phyloP scores from a whole-genome alignment of 2,329 filamentous ascomycete genomes.

The Xylariaceae sp. region DNA sequence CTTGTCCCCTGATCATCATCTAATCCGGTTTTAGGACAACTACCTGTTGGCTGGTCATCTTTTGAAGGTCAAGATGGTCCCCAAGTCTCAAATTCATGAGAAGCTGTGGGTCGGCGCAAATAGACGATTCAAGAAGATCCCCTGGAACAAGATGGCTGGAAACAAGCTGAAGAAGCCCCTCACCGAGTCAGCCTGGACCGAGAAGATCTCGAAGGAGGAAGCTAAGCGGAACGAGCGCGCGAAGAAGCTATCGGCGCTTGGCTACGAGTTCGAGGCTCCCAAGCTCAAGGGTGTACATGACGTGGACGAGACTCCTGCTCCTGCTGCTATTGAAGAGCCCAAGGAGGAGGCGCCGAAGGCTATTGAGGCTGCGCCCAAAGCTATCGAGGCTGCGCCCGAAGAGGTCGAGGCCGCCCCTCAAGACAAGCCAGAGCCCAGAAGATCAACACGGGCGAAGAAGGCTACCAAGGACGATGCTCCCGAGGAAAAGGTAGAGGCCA shows the following conservation, averaged over 20 bases:
- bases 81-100: slow-evolving; percentile 70
- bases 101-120: slow-evolving; percentile 88
- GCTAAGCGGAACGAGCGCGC: slow-evolving; percentile 62
- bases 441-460: neutral
- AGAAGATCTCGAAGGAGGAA: slow-evolving; percentile 68
- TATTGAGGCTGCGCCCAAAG: slow-evolving; percentile 34
- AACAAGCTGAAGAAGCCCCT: slow-evolving; percentile 66
- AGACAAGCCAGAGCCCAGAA: neutral
- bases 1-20: neutral
- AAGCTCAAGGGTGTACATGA: slow-evolving; percentile 56
- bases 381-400: slow-evolving; percentile 2
- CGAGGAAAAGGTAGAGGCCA: slow-evolving; percentile 28
- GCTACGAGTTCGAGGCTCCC: slow-evolving; percentile 77
- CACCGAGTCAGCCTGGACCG: slow-evolving; percentile 71
- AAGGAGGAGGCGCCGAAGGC: slow-evolving; percentile 35
- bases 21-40: slow-evolving; percentile 21
- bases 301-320: slow-evolving; percentile 32
- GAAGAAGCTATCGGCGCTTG: slow-evolving; percentile 70
- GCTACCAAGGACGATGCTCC: neutral
- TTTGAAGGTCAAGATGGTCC: slow-evolving; percentile 77
- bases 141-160: slow-evolving; percentile 81
- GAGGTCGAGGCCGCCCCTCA: neutral
- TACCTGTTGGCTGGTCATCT: slow-evolving; percentile 95
- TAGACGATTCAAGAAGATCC: slow-evolving; percentile 80
- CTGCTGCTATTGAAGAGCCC: slow-evolving; percentile 34